A percentile compares a stretch with the other conserved stretches of the same genome.
Conservation (phyloP, 2,329 filamentous ascomycete genomes). For the Diplocarpon rosae region DNA sequence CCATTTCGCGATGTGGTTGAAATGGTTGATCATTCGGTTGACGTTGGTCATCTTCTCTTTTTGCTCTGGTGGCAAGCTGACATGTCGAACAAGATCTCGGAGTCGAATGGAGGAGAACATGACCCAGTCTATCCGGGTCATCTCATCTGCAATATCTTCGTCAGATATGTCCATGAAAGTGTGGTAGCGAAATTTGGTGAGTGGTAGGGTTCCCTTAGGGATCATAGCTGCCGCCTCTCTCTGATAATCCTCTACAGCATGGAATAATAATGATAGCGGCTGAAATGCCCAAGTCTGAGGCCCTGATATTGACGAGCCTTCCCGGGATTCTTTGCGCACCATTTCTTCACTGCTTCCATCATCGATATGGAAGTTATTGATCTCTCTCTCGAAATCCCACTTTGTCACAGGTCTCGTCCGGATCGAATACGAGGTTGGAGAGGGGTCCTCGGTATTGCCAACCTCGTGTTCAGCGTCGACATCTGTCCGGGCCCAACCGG, state of each 20-base stretch:
- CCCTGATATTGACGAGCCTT: constrained; percentile 18
- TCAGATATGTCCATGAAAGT: constrained; percentile 79
- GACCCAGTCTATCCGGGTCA: constrained; percentile 94
- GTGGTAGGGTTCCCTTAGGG: constrained; percentile 54
- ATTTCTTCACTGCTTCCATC: constrained; percentile 17
- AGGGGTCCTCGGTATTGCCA: constrained; percentile 11
- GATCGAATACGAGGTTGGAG: constrained; percentile 18
- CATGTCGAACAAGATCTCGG: constrained; percentile 84
- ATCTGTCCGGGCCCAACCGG: constrained; percentile 82
- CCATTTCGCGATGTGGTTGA: constrained; percentile 77
- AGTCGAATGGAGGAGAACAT: constrained; percentile 94
- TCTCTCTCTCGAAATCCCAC: constrained; percentile 15
- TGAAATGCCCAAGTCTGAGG: constrained; percentile 16
- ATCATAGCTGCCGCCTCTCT: constrained; percentile 63
- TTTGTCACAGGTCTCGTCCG: constrained; percentile 12
- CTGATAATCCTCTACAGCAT: constrained; percentile 69
- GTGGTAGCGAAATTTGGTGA: constrained; percentile 82
- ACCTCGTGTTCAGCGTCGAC: constrained; percentile 34
- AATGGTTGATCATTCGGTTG: constrained; percentile 88
- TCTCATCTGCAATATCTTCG: constrained; percentile 77
- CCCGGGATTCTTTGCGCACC: constrained; percentile 18
- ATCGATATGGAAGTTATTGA: constrained; percentile 13
- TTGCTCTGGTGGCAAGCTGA: constrained; percentile 60
- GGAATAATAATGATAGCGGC: constrained; percentile 33
- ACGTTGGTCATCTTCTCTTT: constrained; percentile 76